Evolutionary conservation across 2,329 filamentous ascomycete species (phyloP), one percentile per base, ranked within the genome.

Genomic region (Emergomyces orientalis): DNA sequence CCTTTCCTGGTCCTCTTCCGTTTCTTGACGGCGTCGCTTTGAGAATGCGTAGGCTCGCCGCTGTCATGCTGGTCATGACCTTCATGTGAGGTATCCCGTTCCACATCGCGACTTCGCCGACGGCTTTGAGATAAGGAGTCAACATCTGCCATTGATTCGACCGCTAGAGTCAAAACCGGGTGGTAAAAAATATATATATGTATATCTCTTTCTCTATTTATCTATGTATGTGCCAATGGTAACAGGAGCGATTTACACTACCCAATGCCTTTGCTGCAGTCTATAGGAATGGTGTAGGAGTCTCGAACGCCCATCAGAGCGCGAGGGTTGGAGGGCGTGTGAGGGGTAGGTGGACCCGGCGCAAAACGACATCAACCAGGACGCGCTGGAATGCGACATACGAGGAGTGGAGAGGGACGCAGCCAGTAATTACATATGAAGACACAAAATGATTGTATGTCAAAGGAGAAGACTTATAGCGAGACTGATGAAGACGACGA

Each of bases 1-100:
- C 75, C 74, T 65, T 80, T 80, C 59, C 77, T 74, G 63, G 73
- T 76, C 64, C 79, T 73, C 67, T 76, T 76, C 61, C 76, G 74
- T 66, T 78, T 78, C 69, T 76, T 77, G 34, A 72, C 6, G 0
- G 47, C 7, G 22, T 61, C 49, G n/a, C n/a, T 41, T 22, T 25
- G 45, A n/a, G 37, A n/a, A 0, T 43, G 37, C n/a, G 37, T 8
- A 54, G 49, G 25, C 17, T 61, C 59, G 1, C 34, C 47, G 4
- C 30, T 43, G 22, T 41, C 39, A 30, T 51, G 32, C 17, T 43
- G 39, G 27, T 37, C 61, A 37, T 37, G 8, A 9, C 25, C 54
- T 25, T 59, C 55, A n/a, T 25, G 43, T 13, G 45, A 41, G 32
- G 37, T 17, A 27, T 51, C 55, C n/a, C 9, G 17, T 19, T 52